Conservation (phyloP, 345 rosid genomes). For the Geranium rotundifolium region DNA sequence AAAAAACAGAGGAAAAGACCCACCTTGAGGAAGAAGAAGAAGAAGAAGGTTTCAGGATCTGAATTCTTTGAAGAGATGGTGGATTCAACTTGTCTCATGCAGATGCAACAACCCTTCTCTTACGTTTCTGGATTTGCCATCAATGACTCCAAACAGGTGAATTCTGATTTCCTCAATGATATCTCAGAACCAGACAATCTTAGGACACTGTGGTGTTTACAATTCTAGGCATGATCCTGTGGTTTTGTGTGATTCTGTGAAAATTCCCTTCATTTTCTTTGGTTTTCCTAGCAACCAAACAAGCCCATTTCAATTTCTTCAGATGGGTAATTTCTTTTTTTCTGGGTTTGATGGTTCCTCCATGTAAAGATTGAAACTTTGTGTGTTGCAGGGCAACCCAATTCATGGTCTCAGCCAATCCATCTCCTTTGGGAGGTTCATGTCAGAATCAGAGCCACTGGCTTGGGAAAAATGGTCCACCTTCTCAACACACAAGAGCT, state of each 20-base stretch:
- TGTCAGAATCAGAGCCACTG: constrained; percentile 2
- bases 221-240: neutral
- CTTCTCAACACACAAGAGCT: constrained; percentile 23
- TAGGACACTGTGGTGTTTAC: neutral
- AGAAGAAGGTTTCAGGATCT: neutral
- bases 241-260: no score
- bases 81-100: constrained; percentile 11
- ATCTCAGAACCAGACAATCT: no score
- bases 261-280: no score
- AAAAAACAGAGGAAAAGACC: neutral
- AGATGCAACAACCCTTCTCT: constrained; percentile 13
- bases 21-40: neutral
- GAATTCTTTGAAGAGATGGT: constrained; percentile 3
- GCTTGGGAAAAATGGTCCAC: constrained; percentile 24
- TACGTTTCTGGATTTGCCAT: constrained; percentile 12
- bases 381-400: constrained; percentile 19
- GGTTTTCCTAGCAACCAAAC: no score
- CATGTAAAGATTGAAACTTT: no score
- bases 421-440: constrained; percentile 9
- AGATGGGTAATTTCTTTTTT: no score
- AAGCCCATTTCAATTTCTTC: no score
- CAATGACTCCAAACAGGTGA: constrained; percentile 4
- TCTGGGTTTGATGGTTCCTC: neutral
- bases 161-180: no score
- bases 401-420: constrained; percentile 25